Evolutionary conservation across 192 early-diverging fungal genomes (phyloP), one percentile per base, ranked within the genome.

Genomic region (Rhizophagus clarus): DNA sequence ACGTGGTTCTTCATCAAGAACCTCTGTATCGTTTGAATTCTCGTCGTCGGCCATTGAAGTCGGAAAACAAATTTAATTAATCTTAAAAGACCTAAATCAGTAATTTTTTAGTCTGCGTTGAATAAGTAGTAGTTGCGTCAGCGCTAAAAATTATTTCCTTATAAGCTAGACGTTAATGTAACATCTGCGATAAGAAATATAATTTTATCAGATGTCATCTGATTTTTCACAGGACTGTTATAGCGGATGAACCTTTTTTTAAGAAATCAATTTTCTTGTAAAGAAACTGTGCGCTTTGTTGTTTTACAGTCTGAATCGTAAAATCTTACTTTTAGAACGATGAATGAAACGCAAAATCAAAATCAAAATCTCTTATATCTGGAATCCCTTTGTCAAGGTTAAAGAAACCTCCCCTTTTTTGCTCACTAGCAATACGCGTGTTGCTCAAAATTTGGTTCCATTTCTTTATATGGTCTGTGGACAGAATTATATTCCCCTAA

Each of bases 1-100:
- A 51, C 89, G 87, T 6, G 91, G 88, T 82, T 95, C 92, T 8
- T 94, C 94, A 75, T 94, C 95, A 29, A 96, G 91, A 56, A 94
- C 92, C 79, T 95, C 94, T 71, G 93, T 89, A 49, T 92, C 92
- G 14, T 84, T 78, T 42, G 15, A 11, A 67, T 63, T 76, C 4
- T 77, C 76, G 3, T 77, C 76, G 62, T 77, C 42, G n/a, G 62
- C 37, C 62, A 77, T 77, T 72, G 5, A 4, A 56, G 49, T 56
- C 14, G 17, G 4, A 56, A 56, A 56, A 56, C 20, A 56, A 56
- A 56, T 56, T 56, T 15, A 20, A 56, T 9, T 56, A 40, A 40
- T 20, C 17, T 4, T 56, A 56, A n/a, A n/a, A 3, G 11, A 7
- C 15, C 15, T 49, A 49, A 49, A 49, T 15, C 47, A 15, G 37